phyloP scores from a whole-genome alignment of 2,329 filamentous ascomycete species.

The Colletotrichum trifolii region DNA sequence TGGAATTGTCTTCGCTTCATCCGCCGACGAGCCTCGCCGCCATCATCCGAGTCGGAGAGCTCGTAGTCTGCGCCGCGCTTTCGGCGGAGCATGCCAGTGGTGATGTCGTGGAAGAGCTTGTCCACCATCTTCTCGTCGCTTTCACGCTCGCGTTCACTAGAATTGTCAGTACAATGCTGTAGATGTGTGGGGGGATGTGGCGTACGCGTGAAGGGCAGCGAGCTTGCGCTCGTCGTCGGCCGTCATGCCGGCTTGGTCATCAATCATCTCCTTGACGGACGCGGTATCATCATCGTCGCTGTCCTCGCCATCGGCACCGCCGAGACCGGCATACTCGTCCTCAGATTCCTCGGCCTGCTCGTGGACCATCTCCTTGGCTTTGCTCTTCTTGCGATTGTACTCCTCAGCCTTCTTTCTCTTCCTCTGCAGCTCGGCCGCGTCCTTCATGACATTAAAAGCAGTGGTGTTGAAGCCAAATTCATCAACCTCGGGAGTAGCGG shows the following conservation, averaged over 20 bases:
- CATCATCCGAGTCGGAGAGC: slow-evolving; percentile 91
- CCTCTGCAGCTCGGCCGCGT: slow-evolving; percentile 67
- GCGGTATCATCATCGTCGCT: slow-evolving; percentile 78
- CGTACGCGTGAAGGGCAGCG: slow-evolving; percentile 90
- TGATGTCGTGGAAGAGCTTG: slow-evolving; percentile 93
- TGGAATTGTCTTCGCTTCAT: slow-evolving; percentile 90
- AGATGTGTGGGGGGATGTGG: slow-evolving; percentile 41
- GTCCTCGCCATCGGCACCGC: slow-evolving; percentile 89
- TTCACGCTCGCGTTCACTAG: slow-evolving; percentile 80
- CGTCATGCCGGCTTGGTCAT: slow-evolving; percentile 78
- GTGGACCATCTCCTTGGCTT: slow-evolving; percentile 87
- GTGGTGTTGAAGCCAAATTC: slow-evolving; percentile 52
- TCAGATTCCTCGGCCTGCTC: slow-evolving; percentile 98
- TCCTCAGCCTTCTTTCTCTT: slow-evolving; percentile 62
- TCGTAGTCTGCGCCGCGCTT: slow-evolving; percentile 86
- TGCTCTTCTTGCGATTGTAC: slow-evolving; percentile 88
- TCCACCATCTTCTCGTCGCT: slow-evolving; percentile 89
- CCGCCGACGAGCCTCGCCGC: slow-evolving; percentile 78
- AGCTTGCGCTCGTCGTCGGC: slow-evolving; percentile 83
- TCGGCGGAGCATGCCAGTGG: slow-evolving; percentile 85
- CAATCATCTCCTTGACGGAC: slow-evolving; percentile 87
- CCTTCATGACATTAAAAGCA: slow-evolving; percentile 79
- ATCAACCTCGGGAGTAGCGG: slow-evolving; percentile 41
- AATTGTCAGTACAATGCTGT: slow-evolving; percentile 13
- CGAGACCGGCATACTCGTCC: slow-evolving; percentile 95